These are phyloP conservation scores for Xanthoparmelia taractica DNA, from an alignment of 495 filamentous ascomycete genomes.

Conservation along the genomic window DNA sequence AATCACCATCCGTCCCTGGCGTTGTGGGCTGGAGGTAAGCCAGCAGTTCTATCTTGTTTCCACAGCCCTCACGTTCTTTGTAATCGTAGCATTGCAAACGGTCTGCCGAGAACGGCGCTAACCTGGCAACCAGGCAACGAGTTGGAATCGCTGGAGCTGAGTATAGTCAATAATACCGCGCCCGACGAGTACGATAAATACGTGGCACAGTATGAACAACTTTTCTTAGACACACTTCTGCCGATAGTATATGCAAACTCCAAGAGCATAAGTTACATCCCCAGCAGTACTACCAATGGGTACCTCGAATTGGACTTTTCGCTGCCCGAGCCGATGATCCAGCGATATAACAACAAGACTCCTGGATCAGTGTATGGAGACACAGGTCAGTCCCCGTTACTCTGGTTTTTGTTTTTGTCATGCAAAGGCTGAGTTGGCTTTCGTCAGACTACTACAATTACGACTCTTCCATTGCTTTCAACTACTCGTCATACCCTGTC, in stretches of 20 bases:
- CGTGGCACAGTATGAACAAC: conserved; percentile 50
- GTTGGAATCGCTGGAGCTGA: conserved; percentile 51
- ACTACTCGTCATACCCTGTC: conserved; percentile 49
- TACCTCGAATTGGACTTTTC: conserved; percentile 52
- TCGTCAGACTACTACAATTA: conserved; percentile 58
- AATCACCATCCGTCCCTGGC: conserved; percentile 65
- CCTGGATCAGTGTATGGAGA: conserved; percentile 55
- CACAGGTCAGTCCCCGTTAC: conserved; percentile 30
- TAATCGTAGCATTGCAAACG: neutral
- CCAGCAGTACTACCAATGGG: conserved; percentile 58
- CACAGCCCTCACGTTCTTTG: no score
- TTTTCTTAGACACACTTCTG: conserved; percentile 55
- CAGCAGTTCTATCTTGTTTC: no score
- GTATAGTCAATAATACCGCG: conserved; percentile 36
- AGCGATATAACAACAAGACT: conserved; percentile 54
- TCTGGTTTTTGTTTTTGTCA: neutral
- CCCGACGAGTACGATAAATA: conserved; percentile 43
- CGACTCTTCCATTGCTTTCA: conserved; percentile 47
- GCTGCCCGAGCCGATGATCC: conserved; percentile 48
- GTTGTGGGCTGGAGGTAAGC: conserved; percentile 50
- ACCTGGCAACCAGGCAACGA: conserved; percentile 43
- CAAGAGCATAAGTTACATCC: conserved; percentile 59
- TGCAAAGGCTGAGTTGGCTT: neutral
- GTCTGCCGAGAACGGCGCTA: neutral
- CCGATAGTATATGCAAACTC: conserved; percentile 57